phyloP scores from a whole-genome alignment of 768 basidiomycete species.

The Tylopilus subfusipes region DNA sequence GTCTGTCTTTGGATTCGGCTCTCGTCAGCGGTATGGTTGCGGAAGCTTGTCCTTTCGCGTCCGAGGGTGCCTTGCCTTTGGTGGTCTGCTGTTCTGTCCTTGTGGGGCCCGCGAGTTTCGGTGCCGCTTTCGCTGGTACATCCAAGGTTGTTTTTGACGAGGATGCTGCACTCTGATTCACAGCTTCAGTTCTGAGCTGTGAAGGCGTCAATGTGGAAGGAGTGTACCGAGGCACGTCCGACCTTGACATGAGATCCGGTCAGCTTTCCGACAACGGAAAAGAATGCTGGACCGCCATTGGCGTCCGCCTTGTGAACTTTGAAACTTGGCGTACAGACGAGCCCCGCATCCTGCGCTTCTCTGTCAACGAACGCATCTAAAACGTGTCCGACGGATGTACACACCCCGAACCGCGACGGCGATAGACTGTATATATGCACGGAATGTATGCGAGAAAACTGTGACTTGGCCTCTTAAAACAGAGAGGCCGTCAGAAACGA shows the following conservation, averaged over 20 bases:
- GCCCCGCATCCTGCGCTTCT: conserved; percentile 40
- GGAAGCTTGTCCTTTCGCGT: conserved; percentile 23
- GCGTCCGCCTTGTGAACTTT: conserved; percentile 35
- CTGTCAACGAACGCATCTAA: conserved; percentile 1
- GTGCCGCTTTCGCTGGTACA: conserved; percentile 14
- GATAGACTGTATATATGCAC: conserved; percentile 72
- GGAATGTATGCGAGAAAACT: conserved; percentile 50
- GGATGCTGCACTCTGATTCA: conserved; percentile 27
- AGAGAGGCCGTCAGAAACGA: neutral
- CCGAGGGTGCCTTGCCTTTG: conserved; percentile 26
- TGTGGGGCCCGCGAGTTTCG: conserved; percentile 8
- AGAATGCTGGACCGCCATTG: conserved; percentile 15
- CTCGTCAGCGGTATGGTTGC: conserved; percentile 22
- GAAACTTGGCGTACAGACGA: conserved; percentile 36
- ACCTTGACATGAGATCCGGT: conserved; percentile 47
- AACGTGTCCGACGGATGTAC: neutral
- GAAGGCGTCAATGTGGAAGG: neutral
- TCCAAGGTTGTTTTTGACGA: conserved; percentile 45
- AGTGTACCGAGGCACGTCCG: neutral
- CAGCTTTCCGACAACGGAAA: conserved; percentile 40
- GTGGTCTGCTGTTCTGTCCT: conserved; percentile 15
- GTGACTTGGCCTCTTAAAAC: conserved; percentile 47
- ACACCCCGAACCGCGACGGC: conserved; percentile 54
- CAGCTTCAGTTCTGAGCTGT: conserved; percentile 15
- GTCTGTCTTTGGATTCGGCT: conserved; percentile 26